Base-by-base conservation (phyloP, 2,329 filamentous ascomycete species). In the Ascochyta clinopodiicola region DNA sequence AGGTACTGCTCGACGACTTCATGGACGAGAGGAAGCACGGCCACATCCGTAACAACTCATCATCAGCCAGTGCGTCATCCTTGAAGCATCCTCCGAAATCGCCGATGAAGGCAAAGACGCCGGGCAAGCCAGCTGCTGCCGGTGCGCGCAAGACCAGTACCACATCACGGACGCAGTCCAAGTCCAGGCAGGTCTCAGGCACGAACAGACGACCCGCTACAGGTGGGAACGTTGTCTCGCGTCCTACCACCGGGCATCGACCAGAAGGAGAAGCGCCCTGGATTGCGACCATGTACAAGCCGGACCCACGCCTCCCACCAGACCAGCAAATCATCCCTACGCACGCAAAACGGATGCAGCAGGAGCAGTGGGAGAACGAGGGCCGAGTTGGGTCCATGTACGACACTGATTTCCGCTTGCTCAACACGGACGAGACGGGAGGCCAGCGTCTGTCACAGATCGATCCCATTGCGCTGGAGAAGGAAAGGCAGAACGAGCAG, bases 271-370 rank as follows among this genome's bases (percentile, higher is more conserved):
- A 98, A 49, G 92, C 95, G 9, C 95, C 95, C 46, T 99, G 95
- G 95, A 85, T 98, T 77, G 86, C 95, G 40, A 91, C 90, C 21
- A 92, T 96, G 77, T 99, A 97, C 77, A 96, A 96, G 70, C 95
- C 95, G 0, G 95, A 99, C 72, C 95, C 95, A 27, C 88, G 92
- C 57, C 81, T 99, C 31, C 95, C 95, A 6, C 95, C 92, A 0
- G 95, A 99, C 59, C 91, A 99, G 75, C 95, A 99, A 72, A 87
- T 99, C 48, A 86, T 99, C 10, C 95, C 95, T 0, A 98, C 95
- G 0, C 92, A 98, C 60, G 95, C 95, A 12, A 92, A 89, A 68
- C 85, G 91, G 51, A 83, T 98, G 75, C 91, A 95, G 74, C 94
- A 97, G 78, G 92, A 97, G 75, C 91, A 94, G 74, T 97, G 92